Evolutionary conservation across 2,329 filamentous ascomycete species (phyloP).

Genomic region (Fusarium veterinarium): DNA sequence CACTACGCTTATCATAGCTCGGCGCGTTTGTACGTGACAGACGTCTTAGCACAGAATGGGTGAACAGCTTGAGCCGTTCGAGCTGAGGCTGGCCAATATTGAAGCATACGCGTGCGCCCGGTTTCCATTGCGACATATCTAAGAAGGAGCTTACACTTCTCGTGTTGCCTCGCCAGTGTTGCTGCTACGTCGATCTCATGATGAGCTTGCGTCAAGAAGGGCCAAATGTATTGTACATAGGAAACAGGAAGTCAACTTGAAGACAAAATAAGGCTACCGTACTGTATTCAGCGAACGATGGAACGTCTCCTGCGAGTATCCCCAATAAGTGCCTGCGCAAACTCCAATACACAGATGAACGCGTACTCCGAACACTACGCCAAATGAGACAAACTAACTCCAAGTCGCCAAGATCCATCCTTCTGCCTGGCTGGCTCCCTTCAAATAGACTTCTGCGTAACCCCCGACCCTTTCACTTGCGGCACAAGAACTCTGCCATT

Average conservation of each 20-base stretch:
- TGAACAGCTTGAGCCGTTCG: accelerated
- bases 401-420: not conserved
- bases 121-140: too few species aligned
- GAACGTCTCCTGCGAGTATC: not conserved
- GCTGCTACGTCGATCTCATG: not conserved
- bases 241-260: not conserved
- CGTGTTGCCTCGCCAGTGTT: not conserved
- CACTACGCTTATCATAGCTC: too few species aligned
- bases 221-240: not conserved
- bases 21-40: too few species aligned
- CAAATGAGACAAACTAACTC: not conserved
- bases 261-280: accelerated
- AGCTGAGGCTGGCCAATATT: not conserved
- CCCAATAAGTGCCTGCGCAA: not conserved
- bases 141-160: not conserved
- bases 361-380: accelerated
- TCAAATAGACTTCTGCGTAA: not conserved
- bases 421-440: accelerated
- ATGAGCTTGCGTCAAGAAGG: not conserved
- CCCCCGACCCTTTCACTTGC: not conserved
- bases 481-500: slow-evolving; percentile 9
- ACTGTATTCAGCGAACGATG: too few species aligned
- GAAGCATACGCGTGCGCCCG: not conserved
- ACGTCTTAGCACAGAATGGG: accelerated
- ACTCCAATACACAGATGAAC: not conserved